Base-by-base conservation (phyloP, 768 basidiomycete genomes). In the Antrodiella citrinella region DNA sequence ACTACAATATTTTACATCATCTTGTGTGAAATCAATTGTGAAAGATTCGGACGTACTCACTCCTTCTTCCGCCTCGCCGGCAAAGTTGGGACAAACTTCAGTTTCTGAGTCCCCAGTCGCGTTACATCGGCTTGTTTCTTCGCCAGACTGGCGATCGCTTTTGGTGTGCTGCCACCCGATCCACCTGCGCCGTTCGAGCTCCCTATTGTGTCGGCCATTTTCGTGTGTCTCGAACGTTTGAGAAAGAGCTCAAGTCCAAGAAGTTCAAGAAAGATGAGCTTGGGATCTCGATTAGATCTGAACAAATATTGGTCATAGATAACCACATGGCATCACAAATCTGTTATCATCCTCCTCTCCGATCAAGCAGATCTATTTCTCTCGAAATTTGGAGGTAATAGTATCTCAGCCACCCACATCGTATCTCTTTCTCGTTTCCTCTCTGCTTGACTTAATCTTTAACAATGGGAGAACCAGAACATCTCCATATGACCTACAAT, bases 401-500 rank as follows among this genome's bases (percentile, higher is more conserved):
- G n/a, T n/a, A 15, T 3, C 25, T 22, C 13, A 13, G 35, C 30
- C 47, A 10, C 26, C 21, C 10, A 11, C 4, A 25, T 46, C 44
- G 47, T 26, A 26, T 48, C 47, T 19, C 13, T 44, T 42, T 38
- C 35, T 26, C 45, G 35, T 26, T 40, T 44, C 51, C 39, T 51
- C 40, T 35, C 26, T 13, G 24, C 20, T 11, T 26, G 21, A 44
- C 50, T 48, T 26, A 44, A 19, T 47, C 53, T 45, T 44, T 47
- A 40, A 51, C 44, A 35, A 63, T 60, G 61, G 41, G 41, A 2
- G 69, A 71, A 61, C 72, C 79, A 38, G 65, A 82, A 59, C 88
- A 90, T 62, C 59, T 77, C 64, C 81, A 72, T 50, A 73, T 84
- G 50, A 94, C 91, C 18, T 96, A 96, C 72, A 94, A 95, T 60